Base-by-base conservation (phyloP, 2,329 filamentous ascomycete species). In the Ophiostoma sp. region DNA sequence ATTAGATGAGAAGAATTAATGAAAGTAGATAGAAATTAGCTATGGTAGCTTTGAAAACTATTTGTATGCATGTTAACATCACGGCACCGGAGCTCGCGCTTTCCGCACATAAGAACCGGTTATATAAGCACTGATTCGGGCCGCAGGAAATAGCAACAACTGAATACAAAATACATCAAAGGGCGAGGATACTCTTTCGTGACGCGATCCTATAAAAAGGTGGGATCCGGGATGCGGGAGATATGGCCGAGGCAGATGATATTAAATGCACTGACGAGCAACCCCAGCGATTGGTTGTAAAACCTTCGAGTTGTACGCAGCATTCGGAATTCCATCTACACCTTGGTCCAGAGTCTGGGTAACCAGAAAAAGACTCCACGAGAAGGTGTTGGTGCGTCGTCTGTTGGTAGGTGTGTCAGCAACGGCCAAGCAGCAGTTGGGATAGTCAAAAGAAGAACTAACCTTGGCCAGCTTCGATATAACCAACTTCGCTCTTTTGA, bases 61-160 rank as follows among this genome's bases (percentile, higher is more conserved):
- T 8, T 57, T 27, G 10, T 62, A 33, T 33, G 57, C 57, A 62
- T 27, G 27, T 33, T 62, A 27, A 33, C 57, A 62, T 62, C 57
- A 62, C 57, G 57, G 27, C 57, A 62, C 57, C 57, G n/a, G 57
- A 62, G 57, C 13, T 31, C 23, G 57, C 57, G 33, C 57, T 33
- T 33, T 62, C 57, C 57, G 27, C 27, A 13, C 4, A 7, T 33
- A 62, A 17, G 23, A 3, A 33, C 7, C 8, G 27, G 15, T 62
- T 62, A 62, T 62, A 27, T 62, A 62, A 62, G 27, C 57, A 62
- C n/a, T 4, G 6, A 10, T 15, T 33, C 6, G 27, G 11, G 27
- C 13, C 27, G 27, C 27, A 3, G 27, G 27, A 27, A 52, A 52
- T n/a, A 57, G 3, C 44, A 17, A 20, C 44, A 52, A n/a, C 17